Evolutionary conservation across 148 eudicot species (phyloP).

Genomic region (Amaranthus palmeri): DNA sequence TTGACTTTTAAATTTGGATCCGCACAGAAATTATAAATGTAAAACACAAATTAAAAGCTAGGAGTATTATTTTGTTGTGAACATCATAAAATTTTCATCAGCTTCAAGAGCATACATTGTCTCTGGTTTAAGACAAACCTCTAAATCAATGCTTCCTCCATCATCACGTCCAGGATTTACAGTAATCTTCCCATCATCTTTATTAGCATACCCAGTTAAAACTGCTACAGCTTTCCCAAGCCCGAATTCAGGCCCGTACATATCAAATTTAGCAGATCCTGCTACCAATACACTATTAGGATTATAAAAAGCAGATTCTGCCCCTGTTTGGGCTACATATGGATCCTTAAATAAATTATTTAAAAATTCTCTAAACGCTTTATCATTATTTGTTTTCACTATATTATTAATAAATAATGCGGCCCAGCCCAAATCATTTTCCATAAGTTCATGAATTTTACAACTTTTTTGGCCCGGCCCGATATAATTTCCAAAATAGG

Average conservation of each 20-base stretch:
- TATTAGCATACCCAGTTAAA: slow-evolving; percentile 54
- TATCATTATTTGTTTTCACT: slow-evolving; percentile 41
- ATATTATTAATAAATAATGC: slow-evolving; percentile 30
- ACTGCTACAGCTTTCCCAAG: slow-evolving; percentile 54
- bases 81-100: slow-evolving; percentile 52
- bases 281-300: slow-evolving; percentile 51
- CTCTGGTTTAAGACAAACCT: slow-evolving; percentile 45
- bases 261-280: slow-evolving; percentile 57
- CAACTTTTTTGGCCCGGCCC: slow-evolving; percentile 23
- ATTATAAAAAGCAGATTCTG: slow-evolving; percentile 30
- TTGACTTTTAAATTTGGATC: no score
- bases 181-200: slow-evolving; percentile 67
- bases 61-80: no score
- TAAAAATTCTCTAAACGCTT: background rate
- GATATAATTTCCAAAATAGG: slow-evolving; percentile 60
- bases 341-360: slow-evolving; percentile 18
- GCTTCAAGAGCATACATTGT: slow-evolving; percentile 45
- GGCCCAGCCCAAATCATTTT: slow-evolving; percentile 42
- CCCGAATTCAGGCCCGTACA: slow-evolving; percentile 71
- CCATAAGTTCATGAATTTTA: slow-evolving; percentile 38
- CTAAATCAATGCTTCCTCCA: slow-evolving; percentile 60
- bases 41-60: no score
- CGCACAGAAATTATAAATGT: no score
- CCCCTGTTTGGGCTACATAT: slow-evolving; percentile 26
- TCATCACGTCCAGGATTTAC: slow-evolving; percentile 62